A percentile compares a stretch with the other conserved stretches of the same genome.
Conservation (phyloP, 2,329 filamentous ascomycete species). For the Stylonectria norvegica region DNA sequence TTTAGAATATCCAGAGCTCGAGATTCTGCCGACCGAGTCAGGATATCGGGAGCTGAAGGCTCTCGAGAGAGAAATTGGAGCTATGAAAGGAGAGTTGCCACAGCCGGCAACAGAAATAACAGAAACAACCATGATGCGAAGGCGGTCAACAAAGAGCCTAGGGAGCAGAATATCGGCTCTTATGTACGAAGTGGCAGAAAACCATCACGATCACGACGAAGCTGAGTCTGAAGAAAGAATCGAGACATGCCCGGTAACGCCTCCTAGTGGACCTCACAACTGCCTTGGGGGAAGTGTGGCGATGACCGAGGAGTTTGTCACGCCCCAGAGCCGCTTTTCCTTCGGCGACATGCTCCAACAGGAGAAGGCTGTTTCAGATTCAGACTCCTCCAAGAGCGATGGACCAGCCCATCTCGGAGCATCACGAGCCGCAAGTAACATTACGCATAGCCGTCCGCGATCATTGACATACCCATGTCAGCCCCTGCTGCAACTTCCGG, state of each 20-base stretch:
- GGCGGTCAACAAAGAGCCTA: constrained; percentile 14
- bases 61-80: constrained; percentile 18
- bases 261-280: constrained; percentile 5
- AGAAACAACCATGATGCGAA: too few species aligned
- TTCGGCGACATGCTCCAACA: background rate
- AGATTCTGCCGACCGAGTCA: constrained; percentile 19
- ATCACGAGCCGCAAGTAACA: background rate
- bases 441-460: background rate
- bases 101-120: too few species aligned
- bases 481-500: background rate
- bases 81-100: constrained; percentile 12
- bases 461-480: constrained; percentile 1
- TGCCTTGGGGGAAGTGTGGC: constrained; percentile 12
- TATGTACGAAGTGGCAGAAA: constrained; percentile 15
- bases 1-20: constrained; percentile 25
- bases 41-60: constrained; percentile 21
- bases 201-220: constrained; percentile 5
- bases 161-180: constrained; percentile 18
- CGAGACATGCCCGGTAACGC: constrained; percentile 14
- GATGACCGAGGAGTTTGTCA: constrained; percentile 20
- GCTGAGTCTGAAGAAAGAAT: too few species aligned
- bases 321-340: constrained; percentile 20
- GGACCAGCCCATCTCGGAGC: background rate
- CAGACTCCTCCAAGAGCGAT: constrained; percentile 1
- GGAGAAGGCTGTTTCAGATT: background rate